Base-by-base conservation (phyloP, 345 rosid genomes). In the Eucalyptus albens region DNA sequence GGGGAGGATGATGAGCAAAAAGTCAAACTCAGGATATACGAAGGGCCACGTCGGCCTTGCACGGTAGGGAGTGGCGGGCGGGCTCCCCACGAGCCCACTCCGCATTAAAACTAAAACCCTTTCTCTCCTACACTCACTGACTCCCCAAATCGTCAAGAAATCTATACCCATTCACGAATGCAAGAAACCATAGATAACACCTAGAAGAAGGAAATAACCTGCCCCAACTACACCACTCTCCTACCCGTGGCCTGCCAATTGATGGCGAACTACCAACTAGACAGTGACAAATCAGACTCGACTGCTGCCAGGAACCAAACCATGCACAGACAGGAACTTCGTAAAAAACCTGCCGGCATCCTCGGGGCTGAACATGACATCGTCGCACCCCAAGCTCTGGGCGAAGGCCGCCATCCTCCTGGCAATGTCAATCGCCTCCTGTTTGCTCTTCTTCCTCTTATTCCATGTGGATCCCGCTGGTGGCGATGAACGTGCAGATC, bases 331-430 rank as follows among this genome's bases (percentile, higher is more conserved):
- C 45, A 72, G 83, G 62, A 65, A 19, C 45, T 37, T 72, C 8
- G 27, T 6, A 19, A 37, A 87, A n/a, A 89, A 97, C 97, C 97
- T 95, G 90, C 98, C 95, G 8, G 99, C 99, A 91, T 98, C 99
- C 90, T 97, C 98, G 1, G 99, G 98, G 91, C 99, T 97, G 88
- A 98, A 97, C 93, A 97, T 96, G 7, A 98, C 96, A 86, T 98
- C 99, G 4, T 96, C 91, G 89, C 99, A 98, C 4, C 99, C 99
- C 91, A 98, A 94, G 90, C 97, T 96, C 91, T 97, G 91, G 1
- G 98, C 97, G 50, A 91, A 96, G 7, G 53, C 88, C 17, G 96
- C 99, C 98, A 95, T 96, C 69, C 88, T 93, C 88, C 96, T 89
- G 2, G 99, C 99, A 81, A 95, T 94, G 56, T 97, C 97, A 47